Evolutionary conservation across 139 green algal genomes (phyloP).

Genomic region (Closterium sp.): DNA sequence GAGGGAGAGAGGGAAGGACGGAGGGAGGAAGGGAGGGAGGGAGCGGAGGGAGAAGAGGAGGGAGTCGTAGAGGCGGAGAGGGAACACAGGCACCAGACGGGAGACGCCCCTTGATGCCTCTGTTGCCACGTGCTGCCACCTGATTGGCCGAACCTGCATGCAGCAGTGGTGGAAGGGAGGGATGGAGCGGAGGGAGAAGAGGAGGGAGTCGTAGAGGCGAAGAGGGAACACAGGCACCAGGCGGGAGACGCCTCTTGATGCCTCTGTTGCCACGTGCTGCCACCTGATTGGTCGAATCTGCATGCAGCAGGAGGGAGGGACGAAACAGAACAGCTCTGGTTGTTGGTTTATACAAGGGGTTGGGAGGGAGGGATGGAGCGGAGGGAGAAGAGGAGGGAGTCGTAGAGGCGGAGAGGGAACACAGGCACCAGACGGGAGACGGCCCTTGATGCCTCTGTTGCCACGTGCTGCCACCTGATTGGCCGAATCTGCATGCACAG

Average conservation of each 20-base stretch:
- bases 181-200: neutral
- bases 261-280: conserved; percentile 10
- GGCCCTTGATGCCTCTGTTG: neutral
- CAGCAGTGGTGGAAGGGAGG: neutral
- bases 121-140: conserved; percentile 10
- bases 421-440: neutral
- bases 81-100: neutral
- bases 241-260: neutral
- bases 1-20: too few species aligned
- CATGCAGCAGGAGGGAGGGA: too few species aligned
- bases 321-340: too few species aligned
- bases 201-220: neutral
- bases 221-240: neutral
- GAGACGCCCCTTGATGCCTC: neutral
- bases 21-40: neutral
- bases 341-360: too few species aligned
- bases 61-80: neutral
- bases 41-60: conserved; percentile 2
- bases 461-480: conserved; percentile 1
- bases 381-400: conserved; percentile 3
- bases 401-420: neutral
- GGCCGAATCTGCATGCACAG: neutral
- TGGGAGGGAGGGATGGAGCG: neutral
- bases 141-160: neutral
- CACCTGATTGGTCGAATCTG: neutral